These are phyloP conservation scores for Oenanthe javanica DNA, from an alignment of 140 eudicot species.

Conservation along the genomic window DNA sequence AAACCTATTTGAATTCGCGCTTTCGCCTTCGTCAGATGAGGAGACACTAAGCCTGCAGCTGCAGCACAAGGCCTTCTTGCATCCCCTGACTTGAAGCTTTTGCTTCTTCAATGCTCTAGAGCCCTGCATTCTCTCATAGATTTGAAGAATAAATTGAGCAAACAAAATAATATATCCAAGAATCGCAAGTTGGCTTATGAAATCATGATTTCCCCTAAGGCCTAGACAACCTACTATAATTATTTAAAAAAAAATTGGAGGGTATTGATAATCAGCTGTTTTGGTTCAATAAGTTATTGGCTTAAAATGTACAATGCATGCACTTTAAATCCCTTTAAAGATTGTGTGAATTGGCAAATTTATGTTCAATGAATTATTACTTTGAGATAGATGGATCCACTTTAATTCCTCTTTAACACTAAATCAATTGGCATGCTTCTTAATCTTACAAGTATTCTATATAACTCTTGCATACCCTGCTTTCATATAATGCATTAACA, in stretches of 20 bases:
- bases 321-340: constrained; percentile 11
- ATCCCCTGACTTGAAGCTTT: no score
- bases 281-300: constrained; percentile 9
- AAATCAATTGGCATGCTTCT: no score
- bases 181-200: constrained; percentile 28
- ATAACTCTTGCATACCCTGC: constrained; percentile 9
- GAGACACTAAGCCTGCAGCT: constrained; percentile 68
- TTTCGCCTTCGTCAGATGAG: constrained; percentile 50
- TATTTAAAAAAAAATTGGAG: constrained; percentile 4
- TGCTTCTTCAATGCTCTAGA: no score
- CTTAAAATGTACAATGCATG: constrained; percentile 14
- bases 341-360: no score
- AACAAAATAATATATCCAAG: no score
- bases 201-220: constrained; percentile 51
- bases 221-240: constrained; percentile 20
- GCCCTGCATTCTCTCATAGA: no score
- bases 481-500: constrained; percentile 2
- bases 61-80: constrained; percentile 56
- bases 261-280: constrained; percentile 8
- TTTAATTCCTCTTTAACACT: no score
- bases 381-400: no score
- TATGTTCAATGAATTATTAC: no score
- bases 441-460: not conserved
- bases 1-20: constrained; percentile 12
- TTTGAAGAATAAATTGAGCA: no score